Evolutionary conservation across 1,139 yeast genomes (phyloP).

Genomic region (Yamadazyma oceani): DNA sequence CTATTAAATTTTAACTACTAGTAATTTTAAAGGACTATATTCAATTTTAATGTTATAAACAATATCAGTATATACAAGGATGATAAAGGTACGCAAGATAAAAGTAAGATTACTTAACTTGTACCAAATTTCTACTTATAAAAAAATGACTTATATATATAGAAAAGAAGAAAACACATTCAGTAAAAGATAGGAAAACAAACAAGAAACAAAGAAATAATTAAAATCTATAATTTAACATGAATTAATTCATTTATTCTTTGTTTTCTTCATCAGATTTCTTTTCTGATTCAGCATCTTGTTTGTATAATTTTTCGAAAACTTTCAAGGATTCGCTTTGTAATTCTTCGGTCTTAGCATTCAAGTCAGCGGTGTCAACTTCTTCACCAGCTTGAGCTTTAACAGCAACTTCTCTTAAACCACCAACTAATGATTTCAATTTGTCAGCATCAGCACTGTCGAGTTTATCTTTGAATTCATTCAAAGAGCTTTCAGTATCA

Average conservation of each 20-base stretch:
- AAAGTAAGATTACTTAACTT: neutral
- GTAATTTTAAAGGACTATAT: constrained; percentile 2
- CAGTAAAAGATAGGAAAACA: neutral
- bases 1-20: no score
- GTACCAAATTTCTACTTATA: constrained; percentile 4
- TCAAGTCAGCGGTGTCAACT: constrained; percentile 79
- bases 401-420: constrained; percentile 86
- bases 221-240: no score
- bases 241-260: constrained; percentile 10
- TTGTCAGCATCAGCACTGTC: constrained; percentile 85
- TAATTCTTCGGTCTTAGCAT: constrained; percentile 91
- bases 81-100: neutral
- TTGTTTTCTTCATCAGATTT: constrained; percentile 24
- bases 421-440: constrained; percentile 73
- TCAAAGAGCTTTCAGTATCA: constrained; percentile 92
- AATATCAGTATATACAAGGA: constrained; percentile 19
- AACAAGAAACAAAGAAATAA: constrained; percentile 3
- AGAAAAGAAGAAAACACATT: neutral
- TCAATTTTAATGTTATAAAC: constrained; percentile 12
- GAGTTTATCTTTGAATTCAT: constrained; percentile 91
- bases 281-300: constrained; percentile 39
- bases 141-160: neutral
- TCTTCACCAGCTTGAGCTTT: constrained; percentile 94
- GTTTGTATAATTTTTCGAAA: constrained; percentile 94
- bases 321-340: constrained; percentile 90